Conservation (phyloP, 225 moss, liverwort and hornwort species). For the Bryum argenteum region DNA sequence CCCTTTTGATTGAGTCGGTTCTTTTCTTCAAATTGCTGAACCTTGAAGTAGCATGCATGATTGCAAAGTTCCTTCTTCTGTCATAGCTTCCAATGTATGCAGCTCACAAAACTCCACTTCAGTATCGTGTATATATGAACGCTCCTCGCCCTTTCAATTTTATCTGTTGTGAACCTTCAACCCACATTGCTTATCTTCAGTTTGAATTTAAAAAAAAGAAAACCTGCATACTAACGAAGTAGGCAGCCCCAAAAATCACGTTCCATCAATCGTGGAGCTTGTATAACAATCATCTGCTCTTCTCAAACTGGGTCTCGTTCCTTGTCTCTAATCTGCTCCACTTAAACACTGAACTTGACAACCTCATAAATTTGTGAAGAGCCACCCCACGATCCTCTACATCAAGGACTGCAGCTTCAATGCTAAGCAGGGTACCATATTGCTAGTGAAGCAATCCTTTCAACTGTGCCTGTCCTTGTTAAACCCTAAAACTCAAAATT, state of each 20-base stretch:
- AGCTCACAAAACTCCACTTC: too few species aligned
- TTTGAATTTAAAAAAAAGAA: neutral
- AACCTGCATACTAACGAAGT: neutral
- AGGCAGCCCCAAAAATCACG: neutral
- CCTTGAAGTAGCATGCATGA: neutral
- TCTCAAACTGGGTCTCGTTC: neutral
- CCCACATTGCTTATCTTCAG: neutral
- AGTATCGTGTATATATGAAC: neutral
- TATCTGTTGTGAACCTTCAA: neutral
- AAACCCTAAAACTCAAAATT: too few species aligned
- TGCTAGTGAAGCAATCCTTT: too few species aligned
- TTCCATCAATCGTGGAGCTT: neutral
- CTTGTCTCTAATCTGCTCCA: too few species aligned
- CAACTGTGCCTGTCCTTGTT: too few species aligned
- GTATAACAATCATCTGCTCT: neutral
- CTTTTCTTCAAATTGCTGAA: neutral
- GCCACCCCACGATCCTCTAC: neutral
- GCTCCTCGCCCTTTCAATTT: neutral
- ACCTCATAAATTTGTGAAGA: neutral
- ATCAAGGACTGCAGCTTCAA: slow-evolving; percentile 7
- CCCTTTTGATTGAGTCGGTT: neutral
- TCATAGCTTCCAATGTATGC: too few species aligned
- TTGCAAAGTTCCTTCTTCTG: slow-evolving; percentile 1
- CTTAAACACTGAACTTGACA: neutral
- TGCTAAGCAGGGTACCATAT: neutral